phyloP scores from a whole-genome alignment of 2,329 filamentous ascomycete genomes.

The Myriosclerotinia curreyana region DNA sequence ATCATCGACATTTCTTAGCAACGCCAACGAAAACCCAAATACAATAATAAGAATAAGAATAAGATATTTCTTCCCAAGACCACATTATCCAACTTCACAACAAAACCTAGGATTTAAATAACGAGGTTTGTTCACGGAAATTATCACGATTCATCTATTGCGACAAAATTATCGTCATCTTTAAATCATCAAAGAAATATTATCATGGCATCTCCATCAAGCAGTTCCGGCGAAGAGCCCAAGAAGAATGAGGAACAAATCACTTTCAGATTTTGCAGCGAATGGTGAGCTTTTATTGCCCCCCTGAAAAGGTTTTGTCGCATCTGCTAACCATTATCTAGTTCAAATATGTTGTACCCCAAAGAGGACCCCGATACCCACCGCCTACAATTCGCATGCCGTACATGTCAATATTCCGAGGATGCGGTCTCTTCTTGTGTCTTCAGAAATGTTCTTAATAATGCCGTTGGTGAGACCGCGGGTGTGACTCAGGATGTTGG shows the following conservation, averaged over 20 bases:
- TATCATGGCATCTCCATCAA: slow-evolving; percentile 57
- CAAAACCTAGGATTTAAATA: neutral
- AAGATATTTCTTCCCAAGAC: neutral
- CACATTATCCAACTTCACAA: neutral
- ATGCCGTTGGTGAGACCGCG: slow-evolving; percentile 87
- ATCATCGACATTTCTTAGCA: slow-evolving; percentile 18
- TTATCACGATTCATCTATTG: neutral
- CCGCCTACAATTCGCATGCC: slow-evolving; percentile 90
- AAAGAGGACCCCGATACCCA: slow-evolving; percentile 85
- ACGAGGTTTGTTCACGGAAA: neutral
- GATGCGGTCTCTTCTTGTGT: slow-evolving; percentile 85
- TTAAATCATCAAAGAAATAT: slow-evolving; percentile 4
- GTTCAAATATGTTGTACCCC: slow-evolving; percentile 95
- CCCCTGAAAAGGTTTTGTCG: slow-evolving; percentile 21
- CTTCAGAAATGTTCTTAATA: slow-evolving; percentile 92
- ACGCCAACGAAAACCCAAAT: neutral
- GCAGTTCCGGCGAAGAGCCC: slow-evolving; percentile 45
- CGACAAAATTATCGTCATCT: neutral
- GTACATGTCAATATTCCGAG: slow-evolving; percentile 90
- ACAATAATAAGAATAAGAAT: neutral
- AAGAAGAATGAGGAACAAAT: slow-evolving; percentile 69
- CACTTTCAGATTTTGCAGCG: slow-evolving; percentile 95
- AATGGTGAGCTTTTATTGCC: slow-evolving; percentile 62
- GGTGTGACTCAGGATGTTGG: slow-evolving; percentile 97
- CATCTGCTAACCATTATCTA: slow-evolving; percentile 40